Conservation (phyloP, 148 eudicot species). For the Diospyros kaki region DNA sequence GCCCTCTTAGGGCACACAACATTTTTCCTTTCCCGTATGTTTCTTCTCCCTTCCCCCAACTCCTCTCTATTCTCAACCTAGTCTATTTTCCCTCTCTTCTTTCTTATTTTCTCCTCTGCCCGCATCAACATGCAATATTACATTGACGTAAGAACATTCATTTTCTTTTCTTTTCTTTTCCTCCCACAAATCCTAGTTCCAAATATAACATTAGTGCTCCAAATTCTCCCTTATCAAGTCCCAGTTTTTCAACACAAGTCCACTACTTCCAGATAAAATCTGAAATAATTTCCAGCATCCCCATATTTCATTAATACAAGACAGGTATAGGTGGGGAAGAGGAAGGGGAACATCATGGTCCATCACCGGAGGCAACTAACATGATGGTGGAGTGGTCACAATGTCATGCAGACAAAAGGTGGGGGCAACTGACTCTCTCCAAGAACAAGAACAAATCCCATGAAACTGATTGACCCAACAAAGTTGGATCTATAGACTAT, state of each 20-base stretch:
- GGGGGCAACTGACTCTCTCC: slow-evolving; percentile 20
- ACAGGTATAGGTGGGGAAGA: slow-evolving; percentile 15
- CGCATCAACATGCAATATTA: too few species aligned
- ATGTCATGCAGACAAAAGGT: slow-evolving; percentile 24
- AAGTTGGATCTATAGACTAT: slow-evolving; percentile 15
- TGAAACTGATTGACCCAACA: slow-evolving; percentile 28
- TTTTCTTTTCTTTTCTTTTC: too few species aligned
- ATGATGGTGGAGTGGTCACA: slow-evolving; percentile 31
- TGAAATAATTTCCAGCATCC: not conserved
- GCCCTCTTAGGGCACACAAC: too few species aligned
- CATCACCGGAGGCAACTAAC: slow-evolving; percentile 25
- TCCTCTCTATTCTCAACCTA: too few species aligned
- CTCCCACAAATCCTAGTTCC: too few species aligned
- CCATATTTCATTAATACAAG: not conserved
- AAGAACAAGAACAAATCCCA: slow-evolving; percentile 6
- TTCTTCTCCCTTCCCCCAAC: too few species aligned
- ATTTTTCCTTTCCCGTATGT: too few species aligned
- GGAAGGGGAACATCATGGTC: slow-evolving; percentile 24
- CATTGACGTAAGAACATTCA: too few species aligned
- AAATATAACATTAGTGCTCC: not conserved
- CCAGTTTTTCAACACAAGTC: not conserved
- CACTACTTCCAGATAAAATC: not conserved
- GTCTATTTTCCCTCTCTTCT: too few species aligned
- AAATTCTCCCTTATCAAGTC: not conserved
- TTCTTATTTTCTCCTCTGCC: too few species aligned